Percentiles rank a stretch among this genome's conserved stretches.
phyloP scores from a whole-genome alignment of 768 basidiomycete species.

The Sarcodon sp. region DNA sequence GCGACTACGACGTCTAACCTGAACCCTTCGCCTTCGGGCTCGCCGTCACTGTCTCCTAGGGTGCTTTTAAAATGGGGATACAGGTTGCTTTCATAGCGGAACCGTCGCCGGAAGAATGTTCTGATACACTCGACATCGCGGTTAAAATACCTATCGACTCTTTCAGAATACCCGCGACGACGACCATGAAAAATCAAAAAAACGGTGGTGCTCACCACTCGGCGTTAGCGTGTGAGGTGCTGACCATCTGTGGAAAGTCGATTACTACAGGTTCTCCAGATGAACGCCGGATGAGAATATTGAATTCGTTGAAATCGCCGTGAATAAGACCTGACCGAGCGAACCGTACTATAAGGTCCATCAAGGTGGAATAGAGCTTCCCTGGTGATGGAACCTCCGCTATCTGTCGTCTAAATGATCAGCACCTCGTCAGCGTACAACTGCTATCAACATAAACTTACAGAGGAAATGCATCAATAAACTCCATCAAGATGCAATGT shows the following conservation, averaged over 20 bases:
- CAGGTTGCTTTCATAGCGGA: constrained; percentile 82
- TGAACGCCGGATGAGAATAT: constrained; percentile 82
- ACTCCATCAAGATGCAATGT: constrained; percentile 94
- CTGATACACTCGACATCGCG: constrained; percentile 96
- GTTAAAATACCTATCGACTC: constrained; percentile 79
- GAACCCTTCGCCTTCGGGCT: constrained; percentile 36
- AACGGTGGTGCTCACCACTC: constrained; percentile 59
- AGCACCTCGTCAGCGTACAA: not conserved
- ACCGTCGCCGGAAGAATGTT: constrained; percentile 81
- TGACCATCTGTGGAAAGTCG: constrained; percentile 99
- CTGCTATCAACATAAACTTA: constrained; percentile 24
- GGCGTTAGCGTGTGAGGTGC: constrained; percentile 91
- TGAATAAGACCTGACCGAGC: constrained; percentile 94
- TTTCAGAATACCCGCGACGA: not conserved
- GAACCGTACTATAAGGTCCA: constrained; percentile 94
- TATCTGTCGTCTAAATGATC: constrained; percentile 64
- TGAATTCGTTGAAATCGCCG: constrained; percentile 99
- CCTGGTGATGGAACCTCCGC: constrained; percentile 75
- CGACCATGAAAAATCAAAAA: constrained; percentile 1
- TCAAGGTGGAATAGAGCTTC: constrained; percentile 79
- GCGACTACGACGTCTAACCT: constrained; percentile 83
- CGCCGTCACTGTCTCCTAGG: constrained; percentile 24
- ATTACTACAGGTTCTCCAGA: constrained; percentile 77
- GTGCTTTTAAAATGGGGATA: constrained; percentile 79
- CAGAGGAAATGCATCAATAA: constrained; percentile 92